Evolutionary conservation across 2,329 filamentous ascomycete genomes (phyloP), one percentile per base, ranked within the genome.

Genomic region (Acephala macrosclerotiorum): DNA sequence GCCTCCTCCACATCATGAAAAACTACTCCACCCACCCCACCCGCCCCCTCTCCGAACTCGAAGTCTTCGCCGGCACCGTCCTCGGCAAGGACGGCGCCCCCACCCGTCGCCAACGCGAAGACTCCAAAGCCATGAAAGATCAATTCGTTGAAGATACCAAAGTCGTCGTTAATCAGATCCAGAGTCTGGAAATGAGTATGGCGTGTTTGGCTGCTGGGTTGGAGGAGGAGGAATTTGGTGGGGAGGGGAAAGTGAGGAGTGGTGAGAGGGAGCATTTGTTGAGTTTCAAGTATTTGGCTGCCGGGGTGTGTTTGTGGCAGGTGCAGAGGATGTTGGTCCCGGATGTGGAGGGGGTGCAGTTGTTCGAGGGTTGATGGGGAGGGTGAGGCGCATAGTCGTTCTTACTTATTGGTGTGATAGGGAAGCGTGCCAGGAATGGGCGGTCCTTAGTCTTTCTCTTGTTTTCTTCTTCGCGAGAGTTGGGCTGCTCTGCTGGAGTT

Each of bases 1-100:
- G 79, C 66, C 77, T 89, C 47, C 63, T 78, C 25, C 77, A 81
- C 40, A 79, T 83, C 56, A 83, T 87, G 79, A 77, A 79, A 66
- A 75, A 76, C 55, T 82, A 77, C 73, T 79, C 81, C 68, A 71
- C 79, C 4, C 75, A 80, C 16, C 79, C 79, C 0, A 73, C 73
- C 47, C 74, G 78, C 4, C 77, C 77, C 5, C 77, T 86, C 14
- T 81, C 77, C 12, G 85, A 87, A 71, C 76, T 81, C 7, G 85
- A 87, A 75, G 85, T 85, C 53, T 87, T 89, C 72, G 80, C 83
- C 35, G 87, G 87, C 33, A 84, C 80, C 60, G 86, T 89, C 67
- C 79, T 88, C 25, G 85, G 84, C 60, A 83, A 81, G 65, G 79
- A 79, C 11, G 80, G 79, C 16, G 72, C 74, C 2, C 77, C 76